Conservation (phyloP, 441 rosid genomes). For the Gossypium schwendimanii region DNA sequence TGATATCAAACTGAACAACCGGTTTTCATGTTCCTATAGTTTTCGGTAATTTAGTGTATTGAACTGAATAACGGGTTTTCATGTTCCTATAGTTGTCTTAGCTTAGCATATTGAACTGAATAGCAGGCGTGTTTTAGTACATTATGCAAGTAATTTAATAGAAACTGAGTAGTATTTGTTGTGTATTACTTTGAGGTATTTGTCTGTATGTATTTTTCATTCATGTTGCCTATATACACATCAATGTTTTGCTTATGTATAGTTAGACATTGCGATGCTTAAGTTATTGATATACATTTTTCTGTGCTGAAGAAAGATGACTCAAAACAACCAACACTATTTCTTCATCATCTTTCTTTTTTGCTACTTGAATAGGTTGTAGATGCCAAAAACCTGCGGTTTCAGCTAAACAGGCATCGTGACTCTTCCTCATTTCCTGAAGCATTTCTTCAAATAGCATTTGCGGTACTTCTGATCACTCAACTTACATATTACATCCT, state of each 20-base stretch:
- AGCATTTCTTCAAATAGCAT: constrained; percentile 85
- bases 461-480: constrained; percentile 53
- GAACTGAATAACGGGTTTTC: too few species aligned
- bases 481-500: not conserved
- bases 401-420: constrained; percentile 54
- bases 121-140: not conserved
- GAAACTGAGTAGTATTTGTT: not conserved
- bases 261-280: not conserved
- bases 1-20: not conserved
- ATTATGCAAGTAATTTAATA: not conserved
- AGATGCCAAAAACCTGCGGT: constrained; percentile 85
- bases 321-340: not conserved
- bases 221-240: not conserved
- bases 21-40: too few species aligned
- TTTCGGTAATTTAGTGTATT: too few species aligned
- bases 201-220: not conserved
- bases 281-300: not conserved
- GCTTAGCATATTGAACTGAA: not conserved
- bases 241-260: not conserved
- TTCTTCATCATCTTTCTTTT: not conserved
- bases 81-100: not conserved
- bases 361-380: constrained; percentile 54
- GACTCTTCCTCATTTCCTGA: constrained; percentile 79
- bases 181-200: not conserved
- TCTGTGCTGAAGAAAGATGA: not conserved